phyloP scores from a whole-genome alignment of 2,329 filamentous ascomycete species.

The Pyricularia grisea region DNA sequence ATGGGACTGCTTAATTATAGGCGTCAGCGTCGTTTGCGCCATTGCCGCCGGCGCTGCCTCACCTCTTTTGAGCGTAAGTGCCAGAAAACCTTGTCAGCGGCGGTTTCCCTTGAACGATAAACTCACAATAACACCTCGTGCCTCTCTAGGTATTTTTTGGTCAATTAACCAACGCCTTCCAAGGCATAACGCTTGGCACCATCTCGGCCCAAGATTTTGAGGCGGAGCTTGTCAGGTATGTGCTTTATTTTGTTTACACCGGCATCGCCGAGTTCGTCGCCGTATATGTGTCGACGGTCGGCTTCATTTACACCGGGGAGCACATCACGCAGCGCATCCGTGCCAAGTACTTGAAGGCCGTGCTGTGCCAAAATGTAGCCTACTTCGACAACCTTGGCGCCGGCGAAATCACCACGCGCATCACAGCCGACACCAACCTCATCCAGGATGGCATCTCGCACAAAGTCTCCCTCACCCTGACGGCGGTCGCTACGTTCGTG shows the following conservation, averaged over 20 bases:
- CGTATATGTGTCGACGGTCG: slow-evolving; percentile 71
- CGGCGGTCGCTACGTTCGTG: slow-evolving; percentile 72
- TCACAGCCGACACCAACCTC: slow-evolving; percentile 87
- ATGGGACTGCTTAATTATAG: slow-evolving; percentile 55
- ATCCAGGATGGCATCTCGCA: slow-evolving; percentile 92
- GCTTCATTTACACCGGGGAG: slow-evolving; percentile 83
- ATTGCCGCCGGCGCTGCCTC: slow-evolving; percentile 66
- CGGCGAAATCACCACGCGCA: slow-evolving; percentile 88
- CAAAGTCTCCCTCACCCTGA: slow-evolving; percentile 71
- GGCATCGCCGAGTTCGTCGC: slow-evolving; percentile 72
- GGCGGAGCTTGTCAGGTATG: slow-evolving; percentile 48
- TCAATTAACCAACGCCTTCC: slow-evolving; percentile 63
- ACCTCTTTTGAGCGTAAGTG: slow-evolving; percentile 61
- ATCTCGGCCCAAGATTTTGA: slow-evolving; percentile 48
- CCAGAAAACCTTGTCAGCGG: not conserved
- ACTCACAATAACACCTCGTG: slow-evolving; percentile 25
- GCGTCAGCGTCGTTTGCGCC: slow-evolving; percentile 50
- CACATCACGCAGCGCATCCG: slow-evolving; percentile 72
- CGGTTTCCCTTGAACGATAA: not conserved
- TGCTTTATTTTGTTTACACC: slow-evolving; percentile 80
- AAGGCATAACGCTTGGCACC: slow-evolving; percentile 45
- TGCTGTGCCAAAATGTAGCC: slow-evolving; percentile 79
- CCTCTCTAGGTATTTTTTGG: slow-evolving; percentile 50
- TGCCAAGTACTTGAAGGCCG: slow-evolving; percentile 73
- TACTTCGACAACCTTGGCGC: slow-evolving; percentile 91